These are phyloP conservation scores for Brassica balearica DNA, from an alignment of 441 rosid species.

Conservation along the genomic window DNA sequence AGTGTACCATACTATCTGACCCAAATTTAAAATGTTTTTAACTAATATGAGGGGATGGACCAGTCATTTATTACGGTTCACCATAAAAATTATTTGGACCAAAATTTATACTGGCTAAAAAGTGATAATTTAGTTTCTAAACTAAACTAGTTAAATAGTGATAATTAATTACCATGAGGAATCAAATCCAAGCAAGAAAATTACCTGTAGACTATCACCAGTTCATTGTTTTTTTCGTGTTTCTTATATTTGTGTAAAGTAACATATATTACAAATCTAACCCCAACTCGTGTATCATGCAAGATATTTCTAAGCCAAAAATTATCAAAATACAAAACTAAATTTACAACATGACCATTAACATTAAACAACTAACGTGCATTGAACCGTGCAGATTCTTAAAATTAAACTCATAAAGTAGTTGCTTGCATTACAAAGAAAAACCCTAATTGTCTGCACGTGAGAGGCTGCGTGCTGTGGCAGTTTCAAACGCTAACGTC, in stretches of 20 bases:
- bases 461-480: slow-evolving; percentile 36
- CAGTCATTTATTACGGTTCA: no score
- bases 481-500: slow-evolving; percentile 20
- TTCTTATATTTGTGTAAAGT: neutral
- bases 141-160: no score
- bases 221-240: neutral
- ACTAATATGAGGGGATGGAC: no score
- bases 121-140: no score
- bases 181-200: no score
- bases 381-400: neutral
- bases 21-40: no score
- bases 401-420: neutral
- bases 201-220: no score
- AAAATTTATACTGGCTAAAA: no score
- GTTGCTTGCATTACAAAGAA: slow-evolving; percentile 6
- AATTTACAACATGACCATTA: slow-evolving; percentile 10
- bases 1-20: no score
- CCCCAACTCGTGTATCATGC: slow-evolving; percentile 27
- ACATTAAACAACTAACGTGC: slow-evolving; percentile 2
- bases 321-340: slow-evolving; percentile 11
- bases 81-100: no score
- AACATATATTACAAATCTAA: slow-evolving; percentile 1
- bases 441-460: slow-evolving; percentile 28
- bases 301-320: slow-evolving; percentile 16
- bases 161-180: no score